Evolutionary conservation across 495 filamentous ascomycete genomes (phyloP).

Genomic region (Hyaloscypha finlandica): DNA sequence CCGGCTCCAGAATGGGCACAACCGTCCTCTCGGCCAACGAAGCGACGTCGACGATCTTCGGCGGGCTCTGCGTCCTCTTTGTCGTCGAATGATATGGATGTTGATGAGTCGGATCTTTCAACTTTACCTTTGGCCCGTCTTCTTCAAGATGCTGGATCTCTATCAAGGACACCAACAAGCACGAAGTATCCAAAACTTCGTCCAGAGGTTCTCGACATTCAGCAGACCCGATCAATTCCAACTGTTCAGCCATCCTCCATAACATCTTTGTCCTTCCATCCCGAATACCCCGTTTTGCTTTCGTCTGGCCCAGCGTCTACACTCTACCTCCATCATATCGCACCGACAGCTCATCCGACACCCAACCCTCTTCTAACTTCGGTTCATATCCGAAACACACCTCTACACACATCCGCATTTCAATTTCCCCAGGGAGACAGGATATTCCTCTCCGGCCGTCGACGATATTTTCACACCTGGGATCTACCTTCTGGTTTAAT

Average conservation of each 20-base stretch:
- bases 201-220: slow-evolving; percentile 86
- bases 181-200: slow-evolving; percentile 66
- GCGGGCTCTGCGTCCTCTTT: slow-evolving; percentile 47
- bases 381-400: slow-evolving; percentile 78
- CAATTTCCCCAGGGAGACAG: slow-evolving; percentile 58
- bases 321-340: slow-evolving; percentile 85
- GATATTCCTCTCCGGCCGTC: slow-evolving; percentile 82
- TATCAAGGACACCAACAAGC: slow-evolving; percentile 44
- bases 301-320: slow-evolving; percentile 84
- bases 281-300: slow-evolving; percentile 80
- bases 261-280: slow-evolving; percentile 86
- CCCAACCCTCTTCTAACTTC: slow-evolving; percentile 89
- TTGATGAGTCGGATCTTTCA: slow-evolving; percentile 62
- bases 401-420: slow-evolving; percentile 79
- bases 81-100: slow-evolving; percentile 50
- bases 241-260: slow-evolving; percentile 67
- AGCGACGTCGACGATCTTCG: slow-evolving; percentile 56
- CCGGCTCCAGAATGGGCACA: slow-evolving; percentile 80
- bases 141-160: slow-evolving; percentile 65
- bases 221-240: slow-evolving; percentile 54
- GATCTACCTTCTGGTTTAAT: slow-evolving; percentile 77
- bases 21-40: slow-evolving; percentile 45
- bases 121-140: slow-evolving; percentile 77
- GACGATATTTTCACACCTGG: slow-evolving; percentile 95
- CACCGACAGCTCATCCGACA: slow-evolving; percentile 65